These are phyloP conservation scores for Saturnispora sanitii DNA, from an alignment of 805 yeast genomes.

Conservation along the genomic window DNA sequence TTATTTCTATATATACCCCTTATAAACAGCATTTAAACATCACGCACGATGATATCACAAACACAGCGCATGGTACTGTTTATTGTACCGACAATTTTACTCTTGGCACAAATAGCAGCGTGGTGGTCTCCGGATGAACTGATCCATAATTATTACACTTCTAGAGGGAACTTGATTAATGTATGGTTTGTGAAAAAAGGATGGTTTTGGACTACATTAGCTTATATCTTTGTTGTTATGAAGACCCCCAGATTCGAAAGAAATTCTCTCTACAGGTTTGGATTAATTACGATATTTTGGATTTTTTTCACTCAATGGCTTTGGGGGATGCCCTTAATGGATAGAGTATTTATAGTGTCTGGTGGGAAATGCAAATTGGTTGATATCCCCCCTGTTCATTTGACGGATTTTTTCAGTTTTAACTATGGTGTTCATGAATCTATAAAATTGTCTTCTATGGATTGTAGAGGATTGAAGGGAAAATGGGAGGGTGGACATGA, in stretches of 20 bases:
- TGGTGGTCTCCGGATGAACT: conserved; percentile 35
- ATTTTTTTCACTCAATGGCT: conserved; percentile 77
- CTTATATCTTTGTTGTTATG: conserved; percentile 21
- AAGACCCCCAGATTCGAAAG: conserved; percentile 10
- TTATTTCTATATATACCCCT: too few relatives aligned
- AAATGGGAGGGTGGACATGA: conserved; percentile 84
- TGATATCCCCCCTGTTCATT: not conserved
- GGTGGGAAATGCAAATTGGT: conserved; percentile 62
- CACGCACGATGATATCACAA: too few relatives aligned
- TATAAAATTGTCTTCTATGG: conserved; percentile 25
- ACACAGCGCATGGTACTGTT: conserved; percentile 1
- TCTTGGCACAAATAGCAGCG: conserved; percentile 43
- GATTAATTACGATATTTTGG: conserved; percentile 71
- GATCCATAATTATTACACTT: conserved; percentile 40
- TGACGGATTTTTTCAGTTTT: not conserved
- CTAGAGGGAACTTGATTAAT: conserved; percentile 65
- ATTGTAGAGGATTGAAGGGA: conserved; percentile 54
- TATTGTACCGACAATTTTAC: conserved; percentile 33
- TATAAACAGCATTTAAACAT: too few relatives aligned
- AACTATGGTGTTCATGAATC: conserved; percentile 13
- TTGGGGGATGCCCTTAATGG: conserved; percentile 84
- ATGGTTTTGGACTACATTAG: conserved; percentile 79
- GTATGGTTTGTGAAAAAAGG: conserved; percentile 74
- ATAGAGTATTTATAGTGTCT: conserved; percentile 61
- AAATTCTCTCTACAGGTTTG: conserved; percentile 32